Base-by-base conservation (phyloP, 148 eudicot genomes). In the Amaranthus cruentus region DNA sequence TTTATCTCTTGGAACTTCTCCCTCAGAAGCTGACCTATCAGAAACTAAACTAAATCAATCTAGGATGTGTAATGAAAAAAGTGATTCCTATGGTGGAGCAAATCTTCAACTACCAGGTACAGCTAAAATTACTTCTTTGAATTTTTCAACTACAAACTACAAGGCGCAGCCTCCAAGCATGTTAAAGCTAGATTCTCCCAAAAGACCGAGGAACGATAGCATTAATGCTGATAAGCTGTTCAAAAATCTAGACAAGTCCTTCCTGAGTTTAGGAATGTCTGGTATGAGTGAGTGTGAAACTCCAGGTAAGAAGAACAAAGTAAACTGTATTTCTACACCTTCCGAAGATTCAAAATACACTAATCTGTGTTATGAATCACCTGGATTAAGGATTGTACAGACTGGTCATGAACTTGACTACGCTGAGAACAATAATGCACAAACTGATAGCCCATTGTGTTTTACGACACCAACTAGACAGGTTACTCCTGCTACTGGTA, bases 1-100 rank as follows among this genome's bases (percentile, higher is more conserved):
- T 60, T 63, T 88, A 75, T 72, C 82, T 74, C 87, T 87, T 75
- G 91, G 91, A 60, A 81, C 42, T 77, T 47, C 72, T 78, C 75
- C 75, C 15, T 8, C 60, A 47, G 58, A 61, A 44, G 44, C 15
- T 70, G 64, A 71, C 64, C 11, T 3, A 42, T 80, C 83, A 73
- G 73, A 81, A 57, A 12, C 68, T 51, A 83, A 55, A 58, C 54
- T 76, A 38, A 66, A 55, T 74, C 59, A 18, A 43, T 38, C 75
- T 7, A 62, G 78, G 51, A 68, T 79, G 65, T 76, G 65, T 54
- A 52, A 64, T 76, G 70, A 64, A 59, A 73, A 60, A 52, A 43
- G 56, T 15, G 14, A 65, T 73, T 11, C 68, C 56, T 3, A 49
- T 15, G 64, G 67, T 47, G 68, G 62, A 66, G 65, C 65, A 46